These are phyloP conservation scores for Nidularia sp. DNA, from an alignment of 768 basidiomycete species.

Conservation along the genomic window DNA sequence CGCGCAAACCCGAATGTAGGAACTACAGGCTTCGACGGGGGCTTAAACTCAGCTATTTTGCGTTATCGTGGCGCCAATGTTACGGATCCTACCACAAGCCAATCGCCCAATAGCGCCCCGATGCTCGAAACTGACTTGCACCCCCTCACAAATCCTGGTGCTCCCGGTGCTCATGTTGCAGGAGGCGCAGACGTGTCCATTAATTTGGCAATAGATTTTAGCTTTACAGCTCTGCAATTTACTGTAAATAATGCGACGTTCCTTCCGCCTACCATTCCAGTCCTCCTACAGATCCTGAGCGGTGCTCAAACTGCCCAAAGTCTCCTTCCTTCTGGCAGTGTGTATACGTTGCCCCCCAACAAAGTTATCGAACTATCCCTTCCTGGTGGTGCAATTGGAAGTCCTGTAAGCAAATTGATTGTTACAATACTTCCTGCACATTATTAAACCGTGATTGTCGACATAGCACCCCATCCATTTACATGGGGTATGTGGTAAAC, in stretches of 20 bases:
- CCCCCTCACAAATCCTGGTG: slow-evolving; percentile 9
- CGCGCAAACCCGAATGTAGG: slow-evolving; percentile 25
- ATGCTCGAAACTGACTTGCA: slow-evolving; percentile 3
- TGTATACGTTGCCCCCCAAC: slow-evolving; percentile 43
- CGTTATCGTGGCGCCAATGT: slow-evolving; percentile 33
- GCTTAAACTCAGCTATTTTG: slow-evolving; percentile 41
- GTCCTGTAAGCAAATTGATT: slow-evolving; percentile 19
- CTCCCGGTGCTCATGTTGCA: slow-evolving; percentile 11
- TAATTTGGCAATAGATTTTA: slow-evolving; percentile 14
- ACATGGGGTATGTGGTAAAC: slow-evolving; percentile 22
- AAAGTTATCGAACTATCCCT: slow-evolving; percentile 29
- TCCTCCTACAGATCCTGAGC: slow-evolving; percentile 56
- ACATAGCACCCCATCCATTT: slow-evolving; percentile 33
- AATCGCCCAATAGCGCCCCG: slow-evolving; percentile 4
- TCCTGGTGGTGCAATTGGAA: slow-evolving; percentile 28
- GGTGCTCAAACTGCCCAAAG: slow-evolving; percentile 42
- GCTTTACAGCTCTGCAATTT: slow-evolving; percentile 9
- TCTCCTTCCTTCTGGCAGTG: slow-evolving; percentile 43
- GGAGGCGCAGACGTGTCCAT: slow-evolving; percentile 18
- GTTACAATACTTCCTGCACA: neutral
- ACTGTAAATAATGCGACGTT: slow-evolving; percentile 25
- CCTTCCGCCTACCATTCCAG: slow-evolving; percentile 38
- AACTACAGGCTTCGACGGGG: slow-evolving; percentile 17
- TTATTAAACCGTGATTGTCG: neutral
- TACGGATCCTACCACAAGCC: slow-evolving; percentile 22